Percentiles rank a stretch among this genome's conserved stretches.
These are phyloP conservation scores for Plantago coronopus DNA, from an alignment of 305 asterid species.

Conservation along the genomic window DNA sequence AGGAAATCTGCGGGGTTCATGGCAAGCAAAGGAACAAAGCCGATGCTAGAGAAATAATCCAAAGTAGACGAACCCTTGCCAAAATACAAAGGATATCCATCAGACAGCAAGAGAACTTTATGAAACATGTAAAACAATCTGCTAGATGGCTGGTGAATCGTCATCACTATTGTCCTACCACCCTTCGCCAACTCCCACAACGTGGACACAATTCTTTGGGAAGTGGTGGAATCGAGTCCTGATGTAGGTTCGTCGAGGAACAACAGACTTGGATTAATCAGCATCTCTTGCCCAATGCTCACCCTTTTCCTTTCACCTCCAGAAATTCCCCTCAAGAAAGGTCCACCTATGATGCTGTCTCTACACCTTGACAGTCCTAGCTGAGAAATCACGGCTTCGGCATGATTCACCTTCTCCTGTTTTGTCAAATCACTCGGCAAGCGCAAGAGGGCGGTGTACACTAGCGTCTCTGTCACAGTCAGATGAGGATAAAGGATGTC, in stretches of 20 bases:
- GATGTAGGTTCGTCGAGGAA: slow-evolving; percentile 90
- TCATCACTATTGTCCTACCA: slow-evolving; percentile 71
- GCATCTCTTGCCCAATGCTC: slow-evolving; percentile 90
- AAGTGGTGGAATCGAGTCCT: slow-evolving; percentile 82
- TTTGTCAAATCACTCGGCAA: slow-evolving; percentile 41
- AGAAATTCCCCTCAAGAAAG: slow-evolving; percentile 55
- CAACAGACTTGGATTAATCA: slow-evolving; percentile 70
- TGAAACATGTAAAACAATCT: slow-evolving; percentile 78
- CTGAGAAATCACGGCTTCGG: slow-evolving; percentile 56
- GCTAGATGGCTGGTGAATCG: slow-evolving; percentile 91
- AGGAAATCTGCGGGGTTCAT: slow-evolving; percentile 94
- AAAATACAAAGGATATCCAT: slow-evolving; percentile 68
- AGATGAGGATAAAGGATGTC: slow-evolving; percentile 70
- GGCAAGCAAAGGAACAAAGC: slow-evolving; percentile 52
- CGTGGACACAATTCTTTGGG: slow-evolving; percentile 63
- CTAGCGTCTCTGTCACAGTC: slow-evolving; percentile 66
- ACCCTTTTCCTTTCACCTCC: slow-evolving; percentile 88
- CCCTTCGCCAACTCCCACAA: slow-evolving; percentile 58
- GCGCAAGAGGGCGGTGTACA: slow-evolving; percentile 71
- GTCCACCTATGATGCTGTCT: slow-evolving; percentile 51
- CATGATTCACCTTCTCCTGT: slow-evolving; percentile 41
- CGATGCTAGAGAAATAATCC: slow-evolving; percentile 57
- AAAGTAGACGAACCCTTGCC: slow-evolving; percentile 52
- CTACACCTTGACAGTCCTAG: slow-evolving; percentile 56
- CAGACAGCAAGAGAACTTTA: slow-evolving; percentile 63